Percentiles rank a stretch among this genome's conserved stretches.
Evolutionary conservation across 2,329 filamentous ascomycete genomes (phyloP).

Genomic region (Dichotomopilus funicola): DNA sequence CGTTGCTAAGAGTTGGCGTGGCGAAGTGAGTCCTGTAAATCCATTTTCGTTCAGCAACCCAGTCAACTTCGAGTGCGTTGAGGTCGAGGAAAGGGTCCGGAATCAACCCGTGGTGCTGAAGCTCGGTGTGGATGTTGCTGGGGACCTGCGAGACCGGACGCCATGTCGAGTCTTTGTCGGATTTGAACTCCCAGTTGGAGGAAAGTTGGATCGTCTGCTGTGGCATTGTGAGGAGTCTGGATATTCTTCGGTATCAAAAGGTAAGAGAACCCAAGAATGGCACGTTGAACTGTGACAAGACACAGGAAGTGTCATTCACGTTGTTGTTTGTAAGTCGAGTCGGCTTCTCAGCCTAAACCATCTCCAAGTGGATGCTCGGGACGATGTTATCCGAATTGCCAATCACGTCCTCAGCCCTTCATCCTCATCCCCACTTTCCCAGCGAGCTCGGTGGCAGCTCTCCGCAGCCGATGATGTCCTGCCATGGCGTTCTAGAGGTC

Average conservation of each 20-base stretch:
- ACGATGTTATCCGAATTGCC: not conserved
- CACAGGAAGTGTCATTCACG: not conserved
- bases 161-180: constrained; percentile 13
- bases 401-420: not conserved
- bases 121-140: constrained; percentile 20
- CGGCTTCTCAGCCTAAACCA: not conserved
- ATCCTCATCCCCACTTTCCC: not conserved
- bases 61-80: constrained; percentile 54
- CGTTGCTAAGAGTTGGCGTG: constrained; percentile 13
- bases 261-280: not conserved
- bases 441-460: not conserved
- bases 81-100: constrained; percentile 53
- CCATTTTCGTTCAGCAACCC: constrained; percentile 59
- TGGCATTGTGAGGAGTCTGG: not conserved
- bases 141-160: constrained; percentile 15
- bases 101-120: constrained; percentile 28
- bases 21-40: constrained; percentile 42
- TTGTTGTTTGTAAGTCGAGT: not conserved
- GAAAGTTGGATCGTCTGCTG: constrained; percentile 8
- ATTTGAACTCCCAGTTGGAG: constrained; percentile 17
- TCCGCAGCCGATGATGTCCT: no score
- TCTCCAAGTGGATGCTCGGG: not conserved
- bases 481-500: no score
- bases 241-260: not conserved
- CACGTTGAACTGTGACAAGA: not conserved